Base-by-base conservation (phyloP, 768 basidiomycete species). In the Pleurotus tuoliensis region DNA sequence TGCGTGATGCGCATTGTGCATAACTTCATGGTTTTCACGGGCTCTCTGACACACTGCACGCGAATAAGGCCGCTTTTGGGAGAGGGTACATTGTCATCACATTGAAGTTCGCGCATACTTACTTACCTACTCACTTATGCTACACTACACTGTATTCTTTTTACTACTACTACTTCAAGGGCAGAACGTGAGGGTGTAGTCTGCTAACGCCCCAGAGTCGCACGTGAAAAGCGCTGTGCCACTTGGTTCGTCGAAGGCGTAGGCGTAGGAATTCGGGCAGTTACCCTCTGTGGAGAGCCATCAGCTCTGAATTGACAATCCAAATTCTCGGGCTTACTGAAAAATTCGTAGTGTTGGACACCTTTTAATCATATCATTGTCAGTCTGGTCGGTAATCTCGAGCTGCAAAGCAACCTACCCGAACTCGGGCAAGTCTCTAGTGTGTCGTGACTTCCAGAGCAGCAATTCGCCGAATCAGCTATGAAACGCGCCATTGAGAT, bases 141-240 rank as follows among this genome's bases (percentile, higher is more conserved):
- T 5, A 24, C 22, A 24, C 22, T 3, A 24, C 22, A 24, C 22
- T 24, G 22, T 24, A 30, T 30, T 30, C 7, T 6, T 7, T 30
- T 30, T 5, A 27, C 27, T 27, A 27, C 27, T 6, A 30, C 9
- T 30, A 1, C 9, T 24, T 62, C 49, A 66, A 51, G 70, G 70
- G 62, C 72, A 73, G 64, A 72, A 72, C 20, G 71, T 71, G 43
- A 73, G 43, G 15, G 71, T 73, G 56, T 72, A 77, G 49, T 71
- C 68, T 1, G 73, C 66, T 7, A 57, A 47, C 34, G 47, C 25
- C 20, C 27, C 39, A 13, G 70, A 63, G 24, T 58, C 47, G 64
- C 80, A 81, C 0, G 71, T 75, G 70, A 71, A 80, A 30, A 80
- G 67, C 2, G 80, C 80, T 4, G 77, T 77, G 0, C 73, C 75